Base-by-base conservation (phyloP, 495 filamentous ascomycete species). In the Pyronema omphalodes region DNA sequence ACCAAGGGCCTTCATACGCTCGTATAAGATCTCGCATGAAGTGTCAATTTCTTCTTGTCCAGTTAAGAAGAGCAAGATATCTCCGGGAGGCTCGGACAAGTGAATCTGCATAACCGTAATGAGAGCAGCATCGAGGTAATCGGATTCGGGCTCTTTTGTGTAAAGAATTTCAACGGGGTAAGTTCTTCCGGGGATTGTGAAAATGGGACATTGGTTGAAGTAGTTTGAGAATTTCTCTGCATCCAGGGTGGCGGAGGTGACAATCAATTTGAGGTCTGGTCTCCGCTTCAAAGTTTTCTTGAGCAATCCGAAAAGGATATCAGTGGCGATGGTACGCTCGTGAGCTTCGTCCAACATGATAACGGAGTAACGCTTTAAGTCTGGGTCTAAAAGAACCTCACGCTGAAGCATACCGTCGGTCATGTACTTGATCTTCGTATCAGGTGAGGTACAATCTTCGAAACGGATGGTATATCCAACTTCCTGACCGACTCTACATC, bases 281-380 rank as follows among this genome's bases (percentile, higher is more conserved):
- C 91, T 71, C 56, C 79, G 72, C 65, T 88, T 91, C 52, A 95
- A 60, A 0, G 91, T 89, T 71, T 95, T 95, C 69, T 96, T 96
- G 43, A 99, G 69, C 41, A 99, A 67, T 2, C 86, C 89, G 57
- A 99, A 95, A 12, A 99, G 73, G 12, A 96, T 84, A 69, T 99
- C 91, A 0, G 93, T 99, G 0, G 88, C 77, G 65, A 99, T 94
- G 4, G 93, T 96, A 47, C 91, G 78, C 67, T 99, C 91, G 76
- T 99, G 91, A 3, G 93, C 91, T 63, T 99, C 91, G 62, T 99
- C 91, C 58, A 99, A 73, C 85, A 99, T 96, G 60, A 99, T 95
- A 52, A 93, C 85, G 3, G 84, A 88, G 60, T 99, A 99, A 59
- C 80, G 78, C 65, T 76, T 84, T 44, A 96, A 68, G 60, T 88